These are phyloP conservation scores for Solanum rostratum DNA, from an alignment of 257 asterid species.

Conservation along the genomic window DNA sequence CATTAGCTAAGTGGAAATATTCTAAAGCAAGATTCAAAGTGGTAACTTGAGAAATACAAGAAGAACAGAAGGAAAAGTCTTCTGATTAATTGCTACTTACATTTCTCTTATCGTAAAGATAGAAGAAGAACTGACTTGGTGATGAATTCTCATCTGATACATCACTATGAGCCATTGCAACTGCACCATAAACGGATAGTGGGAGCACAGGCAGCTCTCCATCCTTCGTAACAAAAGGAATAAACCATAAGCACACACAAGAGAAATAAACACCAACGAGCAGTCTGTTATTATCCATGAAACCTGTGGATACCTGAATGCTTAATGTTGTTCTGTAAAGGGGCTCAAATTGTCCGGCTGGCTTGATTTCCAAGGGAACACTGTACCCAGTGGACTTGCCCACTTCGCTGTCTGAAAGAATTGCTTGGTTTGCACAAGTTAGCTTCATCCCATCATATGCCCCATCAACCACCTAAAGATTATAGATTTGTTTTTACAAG, in stretches of 20 bases:
- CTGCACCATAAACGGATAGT: slow-evolving; percentile 85
- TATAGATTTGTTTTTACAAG: neutral
- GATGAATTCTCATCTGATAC: slow-evolving; percentile 80
- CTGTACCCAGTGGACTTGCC: slow-evolving; percentile 60
- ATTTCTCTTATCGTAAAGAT: slow-evolving; percentile 90
- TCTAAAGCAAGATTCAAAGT: neutral
- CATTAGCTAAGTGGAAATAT: neutral
- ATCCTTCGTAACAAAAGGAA: slow-evolving; percentile 38
- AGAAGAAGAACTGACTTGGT: slow-evolving; percentile 92
- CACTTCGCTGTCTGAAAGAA: slow-evolving; percentile 50
- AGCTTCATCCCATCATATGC: slow-evolving; percentile 73
- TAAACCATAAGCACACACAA: neutral
- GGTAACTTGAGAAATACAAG: neutral
- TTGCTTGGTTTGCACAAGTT: slow-evolving; percentile 66
- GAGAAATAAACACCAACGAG: neutral
- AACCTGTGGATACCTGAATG: slow-evolving; percentile 48
- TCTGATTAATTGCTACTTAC: slow-evolving; percentile 30
- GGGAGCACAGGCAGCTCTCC: slow-evolving; percentile 98
- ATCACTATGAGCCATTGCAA: slow-evolving; percentile 85
- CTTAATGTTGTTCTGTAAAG: slow-evolving; percentile 74
- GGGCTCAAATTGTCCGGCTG: slow-evolving; percentile 94
- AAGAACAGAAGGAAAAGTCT: neutral
- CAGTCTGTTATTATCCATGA: neutral
- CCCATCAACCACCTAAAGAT: slow-evolving; percentile 73
- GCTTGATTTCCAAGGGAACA: slow-evolving; percentile 81